Percentiles rank a stretch among this genome's conserved stretches.
Evolutionary conservation across 352 stramenopile genomes (phyloP).

Genomic region (Globisporangium takayamanum): DNA sequence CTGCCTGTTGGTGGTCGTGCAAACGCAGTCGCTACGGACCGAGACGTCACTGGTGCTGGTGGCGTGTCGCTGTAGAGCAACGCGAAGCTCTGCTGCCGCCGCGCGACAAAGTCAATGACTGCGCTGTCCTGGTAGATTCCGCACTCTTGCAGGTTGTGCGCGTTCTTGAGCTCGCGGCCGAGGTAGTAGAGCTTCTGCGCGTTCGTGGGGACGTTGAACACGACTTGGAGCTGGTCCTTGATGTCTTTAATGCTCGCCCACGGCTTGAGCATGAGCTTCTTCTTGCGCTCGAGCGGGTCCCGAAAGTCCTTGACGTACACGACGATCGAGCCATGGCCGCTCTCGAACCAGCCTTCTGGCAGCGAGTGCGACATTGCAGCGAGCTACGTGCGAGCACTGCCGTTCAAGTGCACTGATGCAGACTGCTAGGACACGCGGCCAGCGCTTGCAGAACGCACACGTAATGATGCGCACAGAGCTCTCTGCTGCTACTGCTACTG

Average conservation of each 20-base stretch:
- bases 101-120: constrained; percentile 70
- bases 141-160: constrained; percentile 75
- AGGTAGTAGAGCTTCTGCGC: constrained; percentile 82
- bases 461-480: neutral
- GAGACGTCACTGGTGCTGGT: constrained; percentile 7
- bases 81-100: constrained; percentile 48
- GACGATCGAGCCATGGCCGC: constrained; percentile 56
- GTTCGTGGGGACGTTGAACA: constrained; percentile 73
- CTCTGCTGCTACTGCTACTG: neutral
- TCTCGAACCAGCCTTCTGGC: constrained; percentile 70
- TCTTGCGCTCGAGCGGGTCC: constrained; percentile 71
- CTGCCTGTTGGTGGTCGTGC: constrained; percentile 2
- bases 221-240: constrained; percentile 79
- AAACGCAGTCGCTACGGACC: neutral
- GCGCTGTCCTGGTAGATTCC: constrained; percentile 81
- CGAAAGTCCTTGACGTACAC: constrained; percentile 78
- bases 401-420: neutral
- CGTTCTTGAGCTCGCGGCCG: constrained; percentile 76
- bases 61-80: constrained; percentile 27
- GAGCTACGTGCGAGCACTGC: neutral
- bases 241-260: constrained; percentile 84
- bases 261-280: constrained; percentile 73
- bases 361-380: constrained; percentile 55
- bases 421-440: too few species aligned
- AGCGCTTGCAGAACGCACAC: too few species aligned